These are phyloP conservation scores for Pichia sp. DNA, from an alignment of 1,139 yeast genomes.

Conservation along the genomic window DNA sequence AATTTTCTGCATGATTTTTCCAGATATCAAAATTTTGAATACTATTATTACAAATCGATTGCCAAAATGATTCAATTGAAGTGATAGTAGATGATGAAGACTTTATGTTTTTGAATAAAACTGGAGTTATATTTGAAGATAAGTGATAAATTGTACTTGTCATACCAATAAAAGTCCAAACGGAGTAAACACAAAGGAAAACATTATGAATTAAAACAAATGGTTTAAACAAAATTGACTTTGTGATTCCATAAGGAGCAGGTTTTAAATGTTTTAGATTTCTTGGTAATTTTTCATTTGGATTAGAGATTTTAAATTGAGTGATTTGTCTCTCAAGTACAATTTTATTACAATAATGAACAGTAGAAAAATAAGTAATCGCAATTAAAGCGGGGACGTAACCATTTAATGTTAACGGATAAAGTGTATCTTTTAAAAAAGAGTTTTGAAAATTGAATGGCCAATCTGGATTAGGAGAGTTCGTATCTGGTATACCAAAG, in stretches of 20 bases:
- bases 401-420: constrained; percentile 33
- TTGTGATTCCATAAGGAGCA: constrained; percentile 50
- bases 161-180: constrained; percentile 73
- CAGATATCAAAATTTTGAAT: constrained; percentile 51
- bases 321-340: constrained; percentile 27
- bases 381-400: constrained; percentile 55
- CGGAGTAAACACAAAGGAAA: constrained; percentile 57
- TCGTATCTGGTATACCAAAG: constrained; percentile 20
- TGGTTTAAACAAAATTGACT: constrained; percentile 40
- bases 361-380: constrained; percentile 50
- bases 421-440: constrained; percentile 21
- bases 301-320: constrained; percentile 23
- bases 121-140: constrained; percentile 29
- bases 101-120: constrained; percentile 17
- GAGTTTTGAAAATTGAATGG: constrained; percentile 23
- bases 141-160: constrained; percentile 39
- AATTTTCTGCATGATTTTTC: constrained; percentile 27
- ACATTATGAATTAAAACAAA: constrained; percentile 60
- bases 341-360: constrained; percentile 46
- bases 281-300: constrained; percentile 17
- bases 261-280: constrained; percentile 39
- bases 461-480: constrained; percentile 22
- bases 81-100: constrained; percentile 7
- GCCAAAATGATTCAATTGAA: constrained; percentile 40
- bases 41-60: constrained; percentile 48